Conservation (phyloP, 2,329 filamentous ascomycete genomes). For the Colletotrichum theobromicola region DNA sequence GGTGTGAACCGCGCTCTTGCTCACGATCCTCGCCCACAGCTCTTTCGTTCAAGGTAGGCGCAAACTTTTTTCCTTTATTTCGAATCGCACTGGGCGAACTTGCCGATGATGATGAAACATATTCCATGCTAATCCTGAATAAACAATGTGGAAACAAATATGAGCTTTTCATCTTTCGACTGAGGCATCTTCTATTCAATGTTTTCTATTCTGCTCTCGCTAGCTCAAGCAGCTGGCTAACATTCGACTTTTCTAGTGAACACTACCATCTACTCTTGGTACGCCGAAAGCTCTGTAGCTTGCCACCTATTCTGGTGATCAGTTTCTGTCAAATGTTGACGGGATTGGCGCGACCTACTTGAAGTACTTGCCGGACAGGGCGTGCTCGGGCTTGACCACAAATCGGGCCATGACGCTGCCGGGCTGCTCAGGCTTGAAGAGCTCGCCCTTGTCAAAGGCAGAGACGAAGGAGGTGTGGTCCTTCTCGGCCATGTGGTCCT, state of each 20-base stretch:
- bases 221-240: slow-evolving; percentile 24
- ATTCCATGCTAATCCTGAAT: slow-evolving; percentile 84
- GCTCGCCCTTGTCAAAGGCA: slow-evolving; percentile 71
- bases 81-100: background rate
- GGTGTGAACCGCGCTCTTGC: background rate
- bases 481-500: slow-evolving; percentile 52
- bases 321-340: slow-evolving; percentile 22
- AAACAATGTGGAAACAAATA: slow-evolving; percentile 68
- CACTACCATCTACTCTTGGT: slow-evolving; percentile 39
- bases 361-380: slow-evolving; percentile 79
- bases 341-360: slow-evolving; percentile 53
- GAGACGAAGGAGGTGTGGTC: slow-evolving; percentile 73
- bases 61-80: slow-evolving; percentile 23
- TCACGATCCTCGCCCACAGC: background rate
- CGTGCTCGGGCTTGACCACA: slow-evolving; percentile 65
- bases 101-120: slow-evolving; percentile 69
- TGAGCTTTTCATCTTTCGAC: slow-evolving; percentile 87
- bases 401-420: slow-evolving; percentile 86
- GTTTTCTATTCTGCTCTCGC: slow-evolving; percentile 28
- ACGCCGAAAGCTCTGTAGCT: slow-evolving; percentile 55
- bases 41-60: slow-evolving; percentile 28
- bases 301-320: slow-evolving; percentile 53
- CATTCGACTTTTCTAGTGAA: slow-evolving; percentile 18
- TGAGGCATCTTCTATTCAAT: slow-evolving; percentile 52
- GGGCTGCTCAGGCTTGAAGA: slow-evolving; percentile 84